Evolutionary conservation across 768 basidiomycete species (phyloP).

Genomic region (Cystobasidiopsis lactophilus): DNA sequence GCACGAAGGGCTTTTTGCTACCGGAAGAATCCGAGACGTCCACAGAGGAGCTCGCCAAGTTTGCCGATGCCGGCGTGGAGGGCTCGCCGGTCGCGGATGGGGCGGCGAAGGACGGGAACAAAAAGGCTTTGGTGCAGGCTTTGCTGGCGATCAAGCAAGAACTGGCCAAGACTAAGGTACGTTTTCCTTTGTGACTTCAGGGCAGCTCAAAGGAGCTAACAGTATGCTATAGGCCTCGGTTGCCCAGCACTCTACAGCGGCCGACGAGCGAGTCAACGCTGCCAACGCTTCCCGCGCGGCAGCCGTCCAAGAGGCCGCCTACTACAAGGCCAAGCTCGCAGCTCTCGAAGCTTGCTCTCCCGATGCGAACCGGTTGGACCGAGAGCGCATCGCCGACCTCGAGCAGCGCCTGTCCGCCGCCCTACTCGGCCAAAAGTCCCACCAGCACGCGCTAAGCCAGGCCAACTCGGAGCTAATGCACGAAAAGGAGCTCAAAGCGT

Average conservation of each 20-base stretch:
- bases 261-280: slow-evolving; percentile 55
- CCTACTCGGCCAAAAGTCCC: slow-evolving; percentile 31
- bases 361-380: slow-evolving; percentile 50
- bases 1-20: slow-evolving; percentile 50
- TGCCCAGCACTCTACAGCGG: slow-evolving; percentile 26
- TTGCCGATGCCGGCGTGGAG: slow-evolving; percentile 14
- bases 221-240: slow-evolving; percentile 36
- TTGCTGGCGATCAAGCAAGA: slow-evolving; percentile 68
- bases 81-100: slow-evolving; percentile 24
- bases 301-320: slow-evolving; percentile 82
- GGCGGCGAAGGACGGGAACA: slow-evolving; percentile 4
- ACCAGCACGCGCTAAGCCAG: neutral
- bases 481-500: slow-evolving; percentile 44
- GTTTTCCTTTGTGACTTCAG: slow-evolving; percentile 17
- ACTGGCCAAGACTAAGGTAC: slow-evolving; percentile 62
- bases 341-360: slow-evolving; percentile 54
- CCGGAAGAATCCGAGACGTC: slow-evolving; percentile 19
- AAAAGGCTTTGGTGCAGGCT: slow-evolving; percentile 38
- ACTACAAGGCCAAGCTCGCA: slow-evolving; percentile 80
- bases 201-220: neutral
- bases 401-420: slow-evolving; percentile 47
- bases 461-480: slow-evolving; percentile 49
- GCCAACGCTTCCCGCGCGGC: slow-evolving; percentile 52
- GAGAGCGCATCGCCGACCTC: slow-evolving; percentile 50
- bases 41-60: slow-evolving; percentile 21